These are phyloP conservation scores for Pseudoperonospora humuli DNA, from an alignment of 352 stramenopile species.

Conservation along the genomic window DNA sequence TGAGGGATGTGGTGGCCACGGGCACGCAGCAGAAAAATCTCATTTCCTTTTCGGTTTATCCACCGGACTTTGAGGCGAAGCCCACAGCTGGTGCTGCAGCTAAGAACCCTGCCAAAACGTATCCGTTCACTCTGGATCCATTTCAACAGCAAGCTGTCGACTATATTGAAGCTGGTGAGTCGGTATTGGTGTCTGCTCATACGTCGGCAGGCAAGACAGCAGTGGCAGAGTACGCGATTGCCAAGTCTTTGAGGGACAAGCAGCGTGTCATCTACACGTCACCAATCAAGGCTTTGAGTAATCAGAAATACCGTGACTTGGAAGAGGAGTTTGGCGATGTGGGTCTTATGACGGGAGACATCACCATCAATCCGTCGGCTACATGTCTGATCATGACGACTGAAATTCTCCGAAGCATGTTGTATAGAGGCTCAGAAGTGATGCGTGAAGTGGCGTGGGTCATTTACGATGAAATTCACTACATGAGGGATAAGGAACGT, in stretches of 20 bases:
- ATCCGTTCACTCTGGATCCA: constrained; percentile 97
- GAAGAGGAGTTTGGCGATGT: constrained; percentile 92
- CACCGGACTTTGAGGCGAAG: constrained; percentile 48
- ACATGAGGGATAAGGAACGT: constrained; percentile 98
- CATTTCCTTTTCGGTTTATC: constrained; percentile 91
- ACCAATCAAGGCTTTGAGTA: constrained; percentile 98
- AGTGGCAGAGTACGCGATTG: constrained; percentile 98
- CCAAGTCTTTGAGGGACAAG: constrained; percentile 91
- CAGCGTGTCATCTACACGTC: constrained; percentile 98
- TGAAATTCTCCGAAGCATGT: constrained; percentile 97
- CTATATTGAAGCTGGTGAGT: constrained; percentile 96
- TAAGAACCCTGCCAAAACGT: constrained; percentile 92
- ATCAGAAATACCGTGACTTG: constrained; percentile 99
- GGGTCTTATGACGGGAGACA: constrained; percentile 99
- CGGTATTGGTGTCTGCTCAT: constrained; percentile 97
- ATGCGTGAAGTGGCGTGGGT: constrained; percentile 98
- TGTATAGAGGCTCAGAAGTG: constrained; percentile 97
- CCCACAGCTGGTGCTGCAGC: constrained; percentile 39
- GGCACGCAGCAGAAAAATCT: constrained; percentile 94
- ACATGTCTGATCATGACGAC: constrained; percentile 97
- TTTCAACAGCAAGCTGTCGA: constrained; percentile 96
- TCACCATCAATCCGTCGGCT: constrained; percentile 98
- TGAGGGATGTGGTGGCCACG: constrained; percentile 72
- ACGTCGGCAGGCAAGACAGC: constrained; percentile 97
- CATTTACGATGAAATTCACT: constrained; percentile 99